Base-by-base conservation (phyloP, 768 basidiomycete genomes). In the Suillus luteus region DNA sequence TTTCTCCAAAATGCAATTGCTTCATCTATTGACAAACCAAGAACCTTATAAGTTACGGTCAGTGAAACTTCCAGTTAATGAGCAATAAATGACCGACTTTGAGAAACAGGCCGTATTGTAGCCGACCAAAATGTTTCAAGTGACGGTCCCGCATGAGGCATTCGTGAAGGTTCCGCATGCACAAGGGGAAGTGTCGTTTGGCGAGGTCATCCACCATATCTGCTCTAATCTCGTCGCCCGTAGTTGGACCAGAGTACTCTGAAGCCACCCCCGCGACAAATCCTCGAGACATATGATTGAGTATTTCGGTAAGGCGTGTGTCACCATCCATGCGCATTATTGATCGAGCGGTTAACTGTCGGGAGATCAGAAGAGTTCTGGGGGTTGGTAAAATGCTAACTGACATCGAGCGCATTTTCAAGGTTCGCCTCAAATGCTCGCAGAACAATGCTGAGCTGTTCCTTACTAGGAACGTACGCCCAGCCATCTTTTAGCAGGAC, bases 311-410 rank as follows among this genome's bases (percentile, higher is more conserved):
- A 11, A 99, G 78, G 33, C 97, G 91, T 19, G 90, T 91, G 72
- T 99, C 97, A 76, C 98, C 96, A 70, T 99, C 96, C 64, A 99
- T 81, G 17, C 94, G 86, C 2, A 96, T 95, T 7, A 99, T 83
- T 27, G 88, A 85, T 73, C 90, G 91, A 4, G 95, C 88, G 7
- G 96, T 98, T 61, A 85, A 72, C 95, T 99, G 68, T 44, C 64
- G 57, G 11, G 12, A 19, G 8, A 19, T 75, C 55, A 74, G 59
- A 19, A 48, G 37, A 41, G 31, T 49, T 48, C 24, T 38, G 46
- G n/a, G 11, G 55, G 27, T 37, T 27, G 48, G 49, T 35, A n/a
- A 35, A 35, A 33, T 35, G 27, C 22, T 31, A 38, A 49, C 68
- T 38, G 68, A 95, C 94, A 79, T 95, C 88, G 46, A 99, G 82